Percentiles rank a stretch among this genome's conserved stretches.
phyloP scores from a whole-genome alignment of 768 basidiomycete genomes.

The Xanthoconium stramineum region DNA sequence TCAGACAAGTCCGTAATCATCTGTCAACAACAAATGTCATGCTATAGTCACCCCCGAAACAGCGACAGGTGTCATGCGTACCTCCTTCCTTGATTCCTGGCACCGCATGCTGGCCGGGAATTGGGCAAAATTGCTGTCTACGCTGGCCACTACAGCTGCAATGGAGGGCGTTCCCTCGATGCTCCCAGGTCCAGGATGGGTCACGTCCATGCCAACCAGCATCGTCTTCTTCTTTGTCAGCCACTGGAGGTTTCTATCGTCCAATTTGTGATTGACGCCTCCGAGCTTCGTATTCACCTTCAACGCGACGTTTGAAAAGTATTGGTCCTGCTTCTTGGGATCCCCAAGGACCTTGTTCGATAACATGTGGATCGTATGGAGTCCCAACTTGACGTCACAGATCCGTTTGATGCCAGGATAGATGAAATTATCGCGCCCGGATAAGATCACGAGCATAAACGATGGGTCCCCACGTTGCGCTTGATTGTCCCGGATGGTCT shows the following conservation, averaged over 20 bases:
- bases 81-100: constrained; percentile 43
- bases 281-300: constrained; percentile 85
- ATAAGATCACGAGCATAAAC: constrained; percentile 70
- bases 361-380: constrained; percentile 75
- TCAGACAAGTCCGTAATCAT: constrained; percentile 63
- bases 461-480: constrained; percentile 40
- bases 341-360: constrained; percentile 56
- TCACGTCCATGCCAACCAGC: constrained; percentile 84
- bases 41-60: background rate
- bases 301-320: constrained; percentile 77
- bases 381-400: constrained; percentile 68
- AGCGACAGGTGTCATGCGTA: background rate
- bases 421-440: constrained; percentile 65
- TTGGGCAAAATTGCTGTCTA: constrained; percentile 67
- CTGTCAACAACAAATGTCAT: constrained; percentile 34
- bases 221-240: constrained; percentile 67
- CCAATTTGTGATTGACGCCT: constrained; percentile 76
- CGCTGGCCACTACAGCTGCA: constrained; percentile 77
- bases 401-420: constrained; percentile 81
- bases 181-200: constrained; percentile 71
- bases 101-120: constrained; percentile 73
- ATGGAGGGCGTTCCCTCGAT: constrained; percentile 74
- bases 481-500: constrained; percentile 35
- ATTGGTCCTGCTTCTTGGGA: constrained; percentile 64
- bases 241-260: constrained; percentile 57